A percentile compares a stretch with the other conserved stretches of the same genome.
These are phyloP conservation scores for Beta lomatogona DNA, from an alignment of 179 eudicot species.

Conservation along the genomic window DNA sequence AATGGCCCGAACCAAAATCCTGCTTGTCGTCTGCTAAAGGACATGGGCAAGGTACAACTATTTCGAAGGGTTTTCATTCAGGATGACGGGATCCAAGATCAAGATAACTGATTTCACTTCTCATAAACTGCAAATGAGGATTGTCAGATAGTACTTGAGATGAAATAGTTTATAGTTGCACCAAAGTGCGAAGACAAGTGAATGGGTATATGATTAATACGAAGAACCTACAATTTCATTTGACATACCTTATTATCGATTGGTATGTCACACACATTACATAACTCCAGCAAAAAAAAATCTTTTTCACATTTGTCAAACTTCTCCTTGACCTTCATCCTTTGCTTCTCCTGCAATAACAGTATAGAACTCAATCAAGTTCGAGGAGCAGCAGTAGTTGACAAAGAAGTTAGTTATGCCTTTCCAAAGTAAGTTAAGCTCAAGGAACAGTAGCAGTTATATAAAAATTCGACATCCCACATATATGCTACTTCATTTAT, in stretches of 20 bases:
- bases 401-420: background rate
- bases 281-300: conserved; percentile 79
- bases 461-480: background rate
- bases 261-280: too few relatives aligned
- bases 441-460: background rate
- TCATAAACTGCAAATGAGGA: background rate
- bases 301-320: conserved; percentile 82
- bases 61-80: background rate
- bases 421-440: background rate
- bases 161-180: background rate
- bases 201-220: background rate
- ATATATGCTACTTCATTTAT: too few relatives aligned
- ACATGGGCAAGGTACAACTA: background rate
- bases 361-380: background rate
- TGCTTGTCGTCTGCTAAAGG: background rate
- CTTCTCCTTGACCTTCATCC: conserved; percentile 76
- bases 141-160: background rate
- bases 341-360: conserved; percentile 84
- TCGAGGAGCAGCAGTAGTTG: background rate
- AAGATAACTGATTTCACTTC: background rate
- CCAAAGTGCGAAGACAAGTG: background rate
- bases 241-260: conserved; percentile 72
- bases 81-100: background rate
- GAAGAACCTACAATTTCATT: background rate
- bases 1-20: background rate